phyloP scores from a whole-genome alignment of 345 rosid genomes.

The Erysimum cheiranthoides region DNA sequence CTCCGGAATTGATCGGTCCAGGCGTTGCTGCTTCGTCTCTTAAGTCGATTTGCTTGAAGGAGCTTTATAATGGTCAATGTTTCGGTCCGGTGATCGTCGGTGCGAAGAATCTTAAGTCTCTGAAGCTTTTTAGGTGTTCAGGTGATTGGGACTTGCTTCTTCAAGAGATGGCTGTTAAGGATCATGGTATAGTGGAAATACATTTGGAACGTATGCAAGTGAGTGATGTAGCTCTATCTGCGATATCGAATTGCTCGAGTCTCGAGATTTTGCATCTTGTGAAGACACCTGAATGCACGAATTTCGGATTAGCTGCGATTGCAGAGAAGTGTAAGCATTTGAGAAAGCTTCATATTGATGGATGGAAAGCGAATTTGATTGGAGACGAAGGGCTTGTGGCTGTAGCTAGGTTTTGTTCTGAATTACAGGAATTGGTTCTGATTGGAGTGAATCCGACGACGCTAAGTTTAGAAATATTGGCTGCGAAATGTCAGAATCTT shows the following conservation, averaged over 20 bases:
- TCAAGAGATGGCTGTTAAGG: conserved; percentile 53
- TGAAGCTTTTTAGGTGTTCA: conserved; percentile 83
- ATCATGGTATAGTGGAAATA: conserved; percentile 61
- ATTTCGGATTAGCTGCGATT: conserved; percentile 56
- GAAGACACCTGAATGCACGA: conserved; percentile 75
- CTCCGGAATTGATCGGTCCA: conserved; percentile 67
- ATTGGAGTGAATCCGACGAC: conserved; percentile 83
- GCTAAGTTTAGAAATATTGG: conserved; percentile 61
- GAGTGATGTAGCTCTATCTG: conserved; percentile 64
- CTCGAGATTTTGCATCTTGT: conserved; percentile 82
- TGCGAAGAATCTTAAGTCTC: conserved; percentile 62
- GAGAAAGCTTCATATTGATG: conserved; percentile 83
- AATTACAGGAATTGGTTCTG: conserved; percentile 72
- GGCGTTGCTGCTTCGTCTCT: conserved; percentile 68
- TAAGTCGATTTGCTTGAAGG: conserved; percentile 73
- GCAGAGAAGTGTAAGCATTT: conserved; percentile 64
- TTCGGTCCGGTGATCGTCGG: conserved; percentile 70
- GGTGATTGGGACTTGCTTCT: conserved; percentile 81
- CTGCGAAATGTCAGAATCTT: conserved; percentile 64
- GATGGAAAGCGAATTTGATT: conserved; percentile 70
- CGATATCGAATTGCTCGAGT: conserved; percentile 58
- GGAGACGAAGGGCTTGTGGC: conserved; percentile 72
- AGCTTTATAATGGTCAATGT: conserved; percentile 74
- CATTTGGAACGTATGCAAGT: conserved; percentile 77
- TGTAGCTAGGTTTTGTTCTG: conserved; percentile 66